Conservation (phyloP, 441 rosid genomes). For the Kokia cookei region DNA sequence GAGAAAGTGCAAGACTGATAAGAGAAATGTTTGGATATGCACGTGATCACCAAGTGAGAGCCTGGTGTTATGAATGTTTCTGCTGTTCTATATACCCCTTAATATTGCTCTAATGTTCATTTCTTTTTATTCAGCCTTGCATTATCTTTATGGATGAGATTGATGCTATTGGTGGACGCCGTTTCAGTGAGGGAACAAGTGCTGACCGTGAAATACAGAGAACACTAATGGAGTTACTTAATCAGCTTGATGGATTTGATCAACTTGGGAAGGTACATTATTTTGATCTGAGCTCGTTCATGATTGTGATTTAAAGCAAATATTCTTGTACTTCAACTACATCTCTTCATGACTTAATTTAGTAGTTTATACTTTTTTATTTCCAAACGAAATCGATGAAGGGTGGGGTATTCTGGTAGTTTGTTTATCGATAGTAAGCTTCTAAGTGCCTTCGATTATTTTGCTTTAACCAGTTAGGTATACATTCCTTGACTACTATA, state of each 20-base stretch:
- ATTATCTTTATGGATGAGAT: slow-evolving; percentile 98
- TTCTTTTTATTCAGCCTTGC: slow-evolving; percentile 60
- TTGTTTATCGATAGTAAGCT: background rate
- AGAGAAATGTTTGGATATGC: slow-evolving; percentile 97
- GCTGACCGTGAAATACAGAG: slow-evolving; percentile 99
- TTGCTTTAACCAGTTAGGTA: background rate
- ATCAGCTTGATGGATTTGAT: slow-evolving; percentile 97
- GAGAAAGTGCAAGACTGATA: slow-evolving; percentile 94
- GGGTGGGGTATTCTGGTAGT: background rate
- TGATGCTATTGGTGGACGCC: slow-evolving; percentile 99
- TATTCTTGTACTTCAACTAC: background rate
- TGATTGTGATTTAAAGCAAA: background rate
- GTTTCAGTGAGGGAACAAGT: slow-evolving; percentile 97
- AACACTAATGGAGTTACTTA: slow-evolving; percentile 93
- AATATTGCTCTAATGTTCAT: slow-evolving; percentile 3
- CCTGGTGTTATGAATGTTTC: background rate
- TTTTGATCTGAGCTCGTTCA: background rate
- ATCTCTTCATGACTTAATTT: background rate
- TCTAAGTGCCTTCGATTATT: background rate
- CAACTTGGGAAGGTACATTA: slow-evolving; percentile 78
- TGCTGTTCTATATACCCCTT: background rate
- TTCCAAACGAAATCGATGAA: background rate
- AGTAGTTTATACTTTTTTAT: background rate
- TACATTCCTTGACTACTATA: background rate
- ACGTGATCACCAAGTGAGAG: slow-evolving; percentile 82